phyloP scores from a whole-genome alignment of 2,329 filamentous ascomycete genomes.

The Aspergillus bombycis region DNA sequence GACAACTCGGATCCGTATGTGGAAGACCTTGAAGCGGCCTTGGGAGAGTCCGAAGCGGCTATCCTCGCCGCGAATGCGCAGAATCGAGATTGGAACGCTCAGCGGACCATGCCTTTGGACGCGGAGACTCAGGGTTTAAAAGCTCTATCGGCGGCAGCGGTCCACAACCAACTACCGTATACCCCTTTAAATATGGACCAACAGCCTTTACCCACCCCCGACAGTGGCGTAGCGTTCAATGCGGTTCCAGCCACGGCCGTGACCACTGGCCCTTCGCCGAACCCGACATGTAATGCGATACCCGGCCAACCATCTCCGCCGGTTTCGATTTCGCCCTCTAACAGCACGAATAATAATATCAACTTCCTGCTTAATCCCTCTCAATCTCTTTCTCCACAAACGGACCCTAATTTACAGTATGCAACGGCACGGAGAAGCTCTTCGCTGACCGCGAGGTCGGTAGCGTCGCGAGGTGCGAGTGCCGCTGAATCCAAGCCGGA shows the following conservation, averaged over 20 bases:
- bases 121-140: conserved; percentile 56
- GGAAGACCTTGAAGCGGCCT: conserved; percentile 49
- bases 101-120: conserved; percentile 31
- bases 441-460: conserved; percentile 32
- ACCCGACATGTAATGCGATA: conserved; percentile 36
- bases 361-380: conserved; percentile 60
- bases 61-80: conserved; percentile 32
- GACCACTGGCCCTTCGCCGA: conserved; percentile 36
- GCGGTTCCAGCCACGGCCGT: conserved; percentile 22
- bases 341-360: conserved; percentile 51
- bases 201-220: conserved; percentile 24
- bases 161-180: conserved; percentile 41
- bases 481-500: conserved; percentile 28
- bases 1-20: conserved; percentile 65
- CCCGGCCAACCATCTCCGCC: conserved; percentile 46
- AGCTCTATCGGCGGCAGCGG: conserved; percentile 57
- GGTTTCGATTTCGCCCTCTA: conserved; percentile 45
- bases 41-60: conserved; percentile 35
- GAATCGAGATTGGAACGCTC: conserved; percentile 37
- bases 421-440: conserved; percentile 33
- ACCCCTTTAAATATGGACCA: conserved; percentile 28
- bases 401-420: conserved; percentile 47
- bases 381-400: conserved; percentile 46
- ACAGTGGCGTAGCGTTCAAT: conserved; percentile 23
- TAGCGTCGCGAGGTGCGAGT: conserved; percentile 21